Base-by-base conservation (phyloP, 768 basidiomycete genomes). In the Russula griseocarnosa region DNA sequence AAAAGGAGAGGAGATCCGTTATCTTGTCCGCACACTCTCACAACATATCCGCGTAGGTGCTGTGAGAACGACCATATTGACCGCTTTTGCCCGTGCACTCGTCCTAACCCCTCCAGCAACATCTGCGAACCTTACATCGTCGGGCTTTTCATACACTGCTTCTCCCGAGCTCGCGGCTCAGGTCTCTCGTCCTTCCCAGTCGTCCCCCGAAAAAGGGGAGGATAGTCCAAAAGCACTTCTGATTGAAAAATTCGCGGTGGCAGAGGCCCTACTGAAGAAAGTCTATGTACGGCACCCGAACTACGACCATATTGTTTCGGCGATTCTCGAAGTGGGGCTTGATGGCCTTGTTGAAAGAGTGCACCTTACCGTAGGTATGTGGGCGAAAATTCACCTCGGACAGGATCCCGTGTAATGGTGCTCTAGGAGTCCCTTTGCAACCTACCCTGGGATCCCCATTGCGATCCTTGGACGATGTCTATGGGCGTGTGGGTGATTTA, bases 371-470 rank as follows among this genome's bases (percentile, higher is more conserved):
- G 81, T 93, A 50, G 91, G 92, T 90, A 67, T 72, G 83, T 74
- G 59, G 58, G 42, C 32, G 5, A 30, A 32, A 36, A 28, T 44
- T 60, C 42, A 59, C 53, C 40, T 18, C 49, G 40, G 40, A 52
- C 53, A 34, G 32, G 36, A 59, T 60, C 22, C 63, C 24, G 40
- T 44, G 59, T 66, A 65, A 62, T 68, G 66, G 49, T 51, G 34
- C 26, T n/a, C 24, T 60, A 83, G 92, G 92, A 3, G 83, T 92
- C 2, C 94, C 94, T 5, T 76, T 97, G 32, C 87, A 86, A 69
- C 92, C 92, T 7, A 90, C 92, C 68, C 80, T 97, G 20, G 94
- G 94, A 13, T 89, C 88, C 7, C 94, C 94, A 42, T 87, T 84
- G 50, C 85, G 92, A 30, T 94, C 92, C 28, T 77, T 97, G 47